Base-by-base conservation (phyloP, 2,329 filamentous ascomycete genomes). In the Capronia epimyces region DNA sequence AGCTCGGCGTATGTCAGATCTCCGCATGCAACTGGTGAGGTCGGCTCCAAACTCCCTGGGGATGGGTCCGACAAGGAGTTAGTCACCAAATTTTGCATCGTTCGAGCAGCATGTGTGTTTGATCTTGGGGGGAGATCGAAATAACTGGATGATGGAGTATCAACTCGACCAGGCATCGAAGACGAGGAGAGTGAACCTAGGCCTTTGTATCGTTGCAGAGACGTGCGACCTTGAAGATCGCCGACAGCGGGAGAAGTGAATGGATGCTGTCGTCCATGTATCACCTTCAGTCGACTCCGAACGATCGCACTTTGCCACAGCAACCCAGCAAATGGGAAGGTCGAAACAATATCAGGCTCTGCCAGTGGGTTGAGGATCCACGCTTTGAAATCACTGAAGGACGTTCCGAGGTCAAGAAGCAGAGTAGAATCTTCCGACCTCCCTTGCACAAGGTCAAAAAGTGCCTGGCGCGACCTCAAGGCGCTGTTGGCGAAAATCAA, bases 231-330 rank as follows among this genome's bases (percentile, higher is more conserved):
- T 65, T 63, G 39, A n/a, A 22, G 32, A 9, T 53, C 46, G 13
- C 31, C 37, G n/a, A 34, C 15, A 47, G 66, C 71, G 16, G 65
- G 65, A 53, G 71, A 47, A 12, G 52, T 51, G 48, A 49, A 45
- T 12, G 48, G 37, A 50, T 52, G 56, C 21, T 48, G 43, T 10
- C 45, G 75, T 12, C 80, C 83, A 60, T 81, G 84, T 40, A 89
- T 74, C 42, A 90, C 78, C 16, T 86, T 80, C 52, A 87, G 78
- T 12, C 84, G 77, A 60, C 78, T 82, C 49, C 84, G 75, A 36
- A 93, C 61, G 0, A 85, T 88, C 21, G 79, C 84, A 55, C 77
- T 83, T 2, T 80, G 83, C 87, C 87, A 91, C 12, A 75, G 73
- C 21, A 85, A 72, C 2, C 81, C 82, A 1, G 77, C 84, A 62